Conservation (phyloP, 2,329 filamentous ascomycete species). For the Bipolaris bicolor region DNA sequence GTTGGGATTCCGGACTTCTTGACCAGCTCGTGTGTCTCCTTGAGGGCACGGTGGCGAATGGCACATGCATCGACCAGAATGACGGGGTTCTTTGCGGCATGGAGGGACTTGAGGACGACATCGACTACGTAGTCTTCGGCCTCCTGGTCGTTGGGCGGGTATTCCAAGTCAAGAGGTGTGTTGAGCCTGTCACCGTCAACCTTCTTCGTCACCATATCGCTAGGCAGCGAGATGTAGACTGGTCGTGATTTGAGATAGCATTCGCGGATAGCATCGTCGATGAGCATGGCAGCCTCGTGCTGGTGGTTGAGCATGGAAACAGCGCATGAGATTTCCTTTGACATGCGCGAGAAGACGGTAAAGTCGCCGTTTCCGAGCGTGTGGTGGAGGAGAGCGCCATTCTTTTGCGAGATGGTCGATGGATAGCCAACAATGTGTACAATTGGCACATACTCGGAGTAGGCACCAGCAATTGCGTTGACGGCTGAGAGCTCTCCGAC, state of each 20-base stretch:
- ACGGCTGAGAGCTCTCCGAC: constrained; percentile 57
- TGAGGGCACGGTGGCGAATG: constrained; percentile 73
- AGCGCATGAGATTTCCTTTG: constrained; percentile 70
- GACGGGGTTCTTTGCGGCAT: constrained; percentile 74
- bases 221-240: constrained; percentile 83
- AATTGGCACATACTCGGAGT: constrained; percentile 55
- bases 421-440: constrained; percentile 57
- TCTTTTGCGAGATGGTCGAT: constrained; percentile 49
- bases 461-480: constrained; percentile 56
- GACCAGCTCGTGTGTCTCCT: constrained; percentile 75
- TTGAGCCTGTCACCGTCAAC: constrained; percentile 74
- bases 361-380: constrained; percentile 69
- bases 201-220: constrained; percentile 78
- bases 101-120: constrained; percentile 74
- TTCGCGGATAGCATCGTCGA: constrained; percentile 77
- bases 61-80: constrained; percentile 85
- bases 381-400: constrained; percentile 54
- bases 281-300: constrained; percentile 72
- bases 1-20: constrained; percentile 76
- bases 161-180: constrained; percentile 70
- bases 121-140: constrained; percentile 84
- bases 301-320: constrained; percentile 74
- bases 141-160: constrained; percentile 69
- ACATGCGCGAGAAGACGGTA: constrained; percentile 83
- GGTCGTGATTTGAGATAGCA: constrained; percentile 77